phyloP scores from a whole-genome alignment of 176 grass and related monocot genomes.

The sorghum (Sorghum bicolor) region Sorghum_bicolor_NCBIv3 NC_012871.2:72454001-72454500 shows the following conservation, averaged over 20 bases:
- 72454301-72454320: constrained; percentile 57
- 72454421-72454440: constrained; percentile 69
- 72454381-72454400: constrained; percentile 48
- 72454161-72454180: constrained; percentile 33
- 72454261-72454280: constrained; percentile 81
- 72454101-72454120: constrained; percentile 6
- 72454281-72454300: constrained; percentile 58
- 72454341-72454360: constrained; percentile 68
- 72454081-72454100: not conserved
- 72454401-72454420: constrained; percentile 56
- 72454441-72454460: constrained; percentile 51
- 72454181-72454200: constrained; percentile 74
- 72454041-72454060: not conserved
- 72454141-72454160: constrained; percentile 66
- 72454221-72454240: constrained; percentile 46
- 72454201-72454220: constrained; percentile 77
- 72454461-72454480: constrained; percentile 55
- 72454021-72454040: constrained; percentile 39
- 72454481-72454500: constrained; percentile 83
- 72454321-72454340: constrained; percentile 59
- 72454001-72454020: constrained; percentile 37
- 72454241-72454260: constrained; percentile 68
- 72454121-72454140: constrained; percentile 79
- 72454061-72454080: not conserved
- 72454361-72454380: constrained; percentile 60